Conservation (phyloP, 257 asterid genomes). For the Haberlea rhodopensis region DNA sequence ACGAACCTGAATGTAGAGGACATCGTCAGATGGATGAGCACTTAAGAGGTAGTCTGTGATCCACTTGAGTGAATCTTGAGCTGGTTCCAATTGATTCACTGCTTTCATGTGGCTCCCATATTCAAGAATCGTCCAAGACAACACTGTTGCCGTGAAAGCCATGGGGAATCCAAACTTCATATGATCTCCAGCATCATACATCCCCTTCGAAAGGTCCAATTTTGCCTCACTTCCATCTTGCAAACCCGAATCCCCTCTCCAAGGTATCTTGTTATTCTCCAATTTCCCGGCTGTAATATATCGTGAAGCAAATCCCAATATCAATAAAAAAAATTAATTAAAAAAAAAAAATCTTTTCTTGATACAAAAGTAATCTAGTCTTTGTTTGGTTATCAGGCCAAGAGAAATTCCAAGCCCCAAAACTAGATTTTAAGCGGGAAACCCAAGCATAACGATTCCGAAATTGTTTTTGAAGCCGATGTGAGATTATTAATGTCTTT, state of each 20-base stretch:
- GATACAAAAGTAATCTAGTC: no score
- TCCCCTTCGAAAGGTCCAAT: constrained; percentile 81
- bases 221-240: constrained; percentile 65
- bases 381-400: no score
- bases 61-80: constrained; percentile 69
- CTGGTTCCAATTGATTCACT: constrained; percentile 56
- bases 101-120: constrained; percentile 68
- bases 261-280: constrained; percentile 51
- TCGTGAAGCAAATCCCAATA: constrained; percentile 10
- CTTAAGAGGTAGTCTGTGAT: constrained; percentile 79
- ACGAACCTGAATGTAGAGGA: constrained; percentile 76
- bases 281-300: constrained; percentile 73
- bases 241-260: constrained; percentile 87
- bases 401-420: not conserved
- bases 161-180: constrained; percentile 83
- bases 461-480: no score
- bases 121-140: constrained; percentile 92
- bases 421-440: not conserved
- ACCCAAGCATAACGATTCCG: no score
- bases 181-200: constrained; percentile 91
- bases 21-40: constrained; percentile 64
- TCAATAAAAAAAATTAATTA: constrained; percentile 3
- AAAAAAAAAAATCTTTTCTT: no score
- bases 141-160: constrained; percentile 87
- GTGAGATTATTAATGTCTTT: no score